Evolutionary conservation across 179 eudicot species (phyloP), one percentile per base, ranked within the genome.

Genomic region (Actinidia chinensis): DNA sequence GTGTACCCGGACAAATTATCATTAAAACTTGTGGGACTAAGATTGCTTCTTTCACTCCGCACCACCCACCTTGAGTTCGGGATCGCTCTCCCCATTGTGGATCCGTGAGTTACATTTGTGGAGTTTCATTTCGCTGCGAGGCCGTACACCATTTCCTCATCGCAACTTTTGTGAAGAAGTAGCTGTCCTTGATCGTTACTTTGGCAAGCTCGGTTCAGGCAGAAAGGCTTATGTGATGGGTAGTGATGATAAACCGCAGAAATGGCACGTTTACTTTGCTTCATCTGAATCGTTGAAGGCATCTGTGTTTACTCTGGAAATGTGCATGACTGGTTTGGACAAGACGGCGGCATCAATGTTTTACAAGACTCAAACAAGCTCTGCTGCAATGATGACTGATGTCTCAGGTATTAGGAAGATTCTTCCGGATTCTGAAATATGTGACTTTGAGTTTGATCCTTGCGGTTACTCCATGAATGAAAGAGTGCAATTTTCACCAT

Each of bases 261-360:
- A 93, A 63, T 93, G 97, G 97, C 97, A 93, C 68, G 90, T 93
- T 61, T 93, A 93, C 79, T 84, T 87, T 79, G 94, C 96, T 56
- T 85, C 89, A 1, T 89, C 91, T 22, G 83, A 87, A 46, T 68
- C 79, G 2, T 55, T 68, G 4, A 33, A 64, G 36, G 23, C 25
- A 54, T 89, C 95, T 8, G 84, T 86, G 3, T 88, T 87, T 50
- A 91, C 93, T 0, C 55, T 92, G 14, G 97, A 92, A 64, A 91
- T 92, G 95, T 92, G 95, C 84, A 91, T 90, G 93, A 90, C 93
- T 36, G 90, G 90, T 36, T 84, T 90, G 48, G 86, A 90, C 85
- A 83, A 81, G 82, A 80, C 84, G 71, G 83, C 70, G 79, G 90
- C 93, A 10, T 74, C 86, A 15, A 90, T 90, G 44, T 92, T 92